phyloP scores from a whole-genome alignment of 192 early-diverging fungal species.

The Spinellus fusiger region DNA sequence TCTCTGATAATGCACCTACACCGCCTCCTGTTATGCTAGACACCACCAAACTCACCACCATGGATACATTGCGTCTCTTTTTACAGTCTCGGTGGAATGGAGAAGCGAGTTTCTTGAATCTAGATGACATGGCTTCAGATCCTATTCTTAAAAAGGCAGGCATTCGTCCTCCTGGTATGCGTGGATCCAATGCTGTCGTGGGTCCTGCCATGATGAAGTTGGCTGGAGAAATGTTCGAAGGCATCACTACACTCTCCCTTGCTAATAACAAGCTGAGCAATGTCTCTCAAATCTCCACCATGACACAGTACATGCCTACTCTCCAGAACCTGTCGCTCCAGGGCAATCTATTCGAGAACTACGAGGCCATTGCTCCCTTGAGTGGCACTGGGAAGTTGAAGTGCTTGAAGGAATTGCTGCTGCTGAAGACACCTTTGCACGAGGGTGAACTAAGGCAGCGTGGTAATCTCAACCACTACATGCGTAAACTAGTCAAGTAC shows the following conservation, averaged over 20 bases:
- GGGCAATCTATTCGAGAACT: conserved; percentile 30
- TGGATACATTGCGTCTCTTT: conserved; percentile 22
- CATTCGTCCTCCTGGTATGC: conserved; percentile 15
- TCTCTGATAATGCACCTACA: not conserved
- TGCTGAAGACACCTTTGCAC: conserved; percentile 35
- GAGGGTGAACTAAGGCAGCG: conserved; percentile 29
- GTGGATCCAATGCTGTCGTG: conserved; percentile 14
- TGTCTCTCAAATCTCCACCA: conserved; percentile 27
- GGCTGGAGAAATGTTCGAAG: conserved; percentile 26
- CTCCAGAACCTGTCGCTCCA: conserved; percentile 40
- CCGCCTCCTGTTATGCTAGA: not conserved
- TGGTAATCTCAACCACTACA: conserved; percentile 23
- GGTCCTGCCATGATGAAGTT: conserved; percentile 29
- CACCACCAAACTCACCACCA: conserved; percentile 14
- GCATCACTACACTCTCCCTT: conserved; percentile 35
- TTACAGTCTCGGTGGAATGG: conserved; percentile 19
- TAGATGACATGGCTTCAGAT: conserved; percentile 24
- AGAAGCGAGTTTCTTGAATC: conserved; percentile 16
- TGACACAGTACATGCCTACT: conserved; percentile 36
- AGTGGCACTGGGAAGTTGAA: conserved; percentile 30
- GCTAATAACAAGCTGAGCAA: conserved; percentile 32
- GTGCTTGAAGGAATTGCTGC: conserved; percentile 33
- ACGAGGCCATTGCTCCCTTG: conserved; percentile 34
- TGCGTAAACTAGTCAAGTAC: conserved; percentile 21
- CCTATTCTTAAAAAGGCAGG: conserved; percentile 20